These are phyloP conservation scores for Chiua virens DNA, from an alignment of 768 basidiomycete species.

Conservation along the genomic window DNA sequence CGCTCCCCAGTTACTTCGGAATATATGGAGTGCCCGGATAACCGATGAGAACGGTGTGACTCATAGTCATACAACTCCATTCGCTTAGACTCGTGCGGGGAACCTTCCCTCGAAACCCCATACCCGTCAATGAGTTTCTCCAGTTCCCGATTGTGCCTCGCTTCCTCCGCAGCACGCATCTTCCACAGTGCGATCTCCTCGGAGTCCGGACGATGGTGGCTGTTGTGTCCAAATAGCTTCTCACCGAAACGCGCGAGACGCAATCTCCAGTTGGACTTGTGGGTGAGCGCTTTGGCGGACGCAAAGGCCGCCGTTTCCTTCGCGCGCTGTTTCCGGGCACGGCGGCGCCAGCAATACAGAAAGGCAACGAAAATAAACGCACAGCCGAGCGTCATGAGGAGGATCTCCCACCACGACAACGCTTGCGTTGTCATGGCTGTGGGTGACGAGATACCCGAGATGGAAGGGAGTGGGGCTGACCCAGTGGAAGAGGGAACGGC, in stretches of 20 bases:
- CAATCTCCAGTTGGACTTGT: slow-evolving; percentile 51
- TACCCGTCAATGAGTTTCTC: slow-evolving; percentile 53
- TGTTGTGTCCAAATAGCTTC: slow-evolving; percentile 53
- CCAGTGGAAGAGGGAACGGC: slow-evolving; percentile 45
- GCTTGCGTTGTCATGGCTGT: slow-evolving; percentile 35
- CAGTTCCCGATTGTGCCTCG: slow-evolving; percentile 46
- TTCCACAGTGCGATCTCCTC: slow-evolving; percentile 54
- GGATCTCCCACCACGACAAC: slow-evolving; percentile 81
- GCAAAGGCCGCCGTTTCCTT: slow-evolving; percentile 68
- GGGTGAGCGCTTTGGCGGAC: slow-evolving; percentile 51
- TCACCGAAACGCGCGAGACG: slow-evolving; percentile 57
- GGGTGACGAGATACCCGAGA: slow-evolving; percentile 61
- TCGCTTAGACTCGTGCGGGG: slow-evolving; percentile 32
- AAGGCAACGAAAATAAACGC: slow-evolving; percentile 73
- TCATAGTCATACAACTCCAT: slow-evolving; percentile 20
- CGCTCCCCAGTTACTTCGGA: slow-evolving; percentile 67
- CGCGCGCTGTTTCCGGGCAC: slow-evolving; percentile 65
- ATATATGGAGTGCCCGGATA: slow-evolving; percentile 60
- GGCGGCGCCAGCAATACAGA: slow-evolving; percentile 68
- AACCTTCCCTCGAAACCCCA: slow-evolving; percentile 43
- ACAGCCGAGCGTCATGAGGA: slow-evolving; percentile 80
- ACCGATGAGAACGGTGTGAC: slow-evolving; percentile 29
- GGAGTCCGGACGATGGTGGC: slow-evolving; percentile 27
- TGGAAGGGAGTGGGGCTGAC: slow-evolving; percentile 44
- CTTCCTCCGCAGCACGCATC: slow-evolving; percentile 50